phyloP scores from a whole-genome alignment of 1,284 basidiomycete genomes.

The Coniferiporia sulphurascens region DNA sequence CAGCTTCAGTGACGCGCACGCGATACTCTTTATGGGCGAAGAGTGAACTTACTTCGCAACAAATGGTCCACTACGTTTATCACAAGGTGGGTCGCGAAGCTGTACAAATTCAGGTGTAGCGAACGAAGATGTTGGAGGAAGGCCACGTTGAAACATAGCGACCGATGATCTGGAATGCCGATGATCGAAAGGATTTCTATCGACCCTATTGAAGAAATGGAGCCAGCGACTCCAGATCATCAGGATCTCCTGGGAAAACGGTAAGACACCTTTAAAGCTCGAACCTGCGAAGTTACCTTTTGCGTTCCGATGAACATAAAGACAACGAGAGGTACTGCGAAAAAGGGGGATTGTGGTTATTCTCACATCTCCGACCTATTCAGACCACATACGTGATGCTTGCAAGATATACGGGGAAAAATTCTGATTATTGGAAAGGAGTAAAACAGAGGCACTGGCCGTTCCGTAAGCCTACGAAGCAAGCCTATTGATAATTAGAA shows the following conservation, averaged over 20 bases:
- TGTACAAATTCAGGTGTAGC: constrained; percentile 5
- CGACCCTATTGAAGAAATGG: background rate
- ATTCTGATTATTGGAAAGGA: constrained; percentile 7
- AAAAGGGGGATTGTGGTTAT: background rate
- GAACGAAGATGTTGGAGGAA: constrained; percentile 10
- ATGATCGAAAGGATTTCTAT: background rate
- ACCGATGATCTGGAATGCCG: constrained; percentile 3
- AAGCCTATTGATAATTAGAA: background rate
- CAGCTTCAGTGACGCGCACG: background rate
- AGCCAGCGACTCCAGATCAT: constrained; percentile 11
- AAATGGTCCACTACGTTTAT: background rate
- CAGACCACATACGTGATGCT: constrained; percentile 12
- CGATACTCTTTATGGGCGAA: background rate
- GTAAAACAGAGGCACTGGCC: constrained; percentile 9
- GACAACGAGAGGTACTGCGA: constrained; percentile 13
- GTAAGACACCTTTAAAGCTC: background rate
- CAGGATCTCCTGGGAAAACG: constrained; percentile 12
- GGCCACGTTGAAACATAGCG: constrained; percentile 2
- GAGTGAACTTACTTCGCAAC: constrained; percentile 2
- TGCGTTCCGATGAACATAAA: constrained; percentile 19
- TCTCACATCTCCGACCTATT: background rate
- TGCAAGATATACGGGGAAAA: constrained; percentile 17
- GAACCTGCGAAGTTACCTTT: constrained; percentile 6
- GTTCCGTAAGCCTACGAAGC: background rate
- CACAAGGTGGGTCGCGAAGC: constrained; percentile 4